Evolutionary conservation across 164 flowering plant species (phyloP).

Genomic region (Stephania japonica): DNA sequence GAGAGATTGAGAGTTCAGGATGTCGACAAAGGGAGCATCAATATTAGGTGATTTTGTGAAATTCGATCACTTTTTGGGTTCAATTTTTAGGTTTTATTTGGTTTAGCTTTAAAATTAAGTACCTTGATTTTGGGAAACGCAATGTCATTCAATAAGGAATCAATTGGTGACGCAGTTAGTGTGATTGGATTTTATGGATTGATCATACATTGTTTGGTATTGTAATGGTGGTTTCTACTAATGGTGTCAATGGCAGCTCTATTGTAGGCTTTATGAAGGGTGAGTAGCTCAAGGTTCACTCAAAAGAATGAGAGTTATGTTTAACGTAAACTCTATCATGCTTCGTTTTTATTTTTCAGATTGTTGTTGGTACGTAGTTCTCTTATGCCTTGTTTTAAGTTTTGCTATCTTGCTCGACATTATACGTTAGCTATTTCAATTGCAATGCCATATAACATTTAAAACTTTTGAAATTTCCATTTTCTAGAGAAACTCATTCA

Average conservation of each 20-base stretch:
- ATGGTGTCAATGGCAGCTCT: slow-evolving; percentile 46
- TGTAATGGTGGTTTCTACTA: slow-evolving; percentile 15
- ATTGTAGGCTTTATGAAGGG: slow-evolving; percentile 88
- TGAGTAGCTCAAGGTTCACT: slow-evolving; percentile 69
- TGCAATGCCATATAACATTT: no score
- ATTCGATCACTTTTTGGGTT: background rate
- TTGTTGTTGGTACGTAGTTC: no score
- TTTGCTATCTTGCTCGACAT: no score
- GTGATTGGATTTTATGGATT: no score
- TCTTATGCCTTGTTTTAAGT: no score
- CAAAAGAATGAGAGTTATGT: slow-evolving; percentile 56
- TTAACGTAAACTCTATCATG: slow-evolving; percentile 57
- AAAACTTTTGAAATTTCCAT: background rate
- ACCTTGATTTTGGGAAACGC: background rate
- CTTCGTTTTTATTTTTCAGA: no score
- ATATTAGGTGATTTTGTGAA: slow-evolving; percentile 58
- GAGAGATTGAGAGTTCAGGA: slow-evolving; percentile 68
- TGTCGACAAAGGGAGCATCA: slow-evolving; percentile 78
- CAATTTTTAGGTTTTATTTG: background rate
- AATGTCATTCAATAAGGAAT: background rate
- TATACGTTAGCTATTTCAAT: no score
- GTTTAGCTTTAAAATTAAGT: background rate
- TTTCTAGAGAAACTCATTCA: no score
- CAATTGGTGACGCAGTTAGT: background rate
- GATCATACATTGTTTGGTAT: background rate